Conservation (phyloP, 495 filamentous ascomycete species). For the Lasiosphaeria hispida region DNA sequence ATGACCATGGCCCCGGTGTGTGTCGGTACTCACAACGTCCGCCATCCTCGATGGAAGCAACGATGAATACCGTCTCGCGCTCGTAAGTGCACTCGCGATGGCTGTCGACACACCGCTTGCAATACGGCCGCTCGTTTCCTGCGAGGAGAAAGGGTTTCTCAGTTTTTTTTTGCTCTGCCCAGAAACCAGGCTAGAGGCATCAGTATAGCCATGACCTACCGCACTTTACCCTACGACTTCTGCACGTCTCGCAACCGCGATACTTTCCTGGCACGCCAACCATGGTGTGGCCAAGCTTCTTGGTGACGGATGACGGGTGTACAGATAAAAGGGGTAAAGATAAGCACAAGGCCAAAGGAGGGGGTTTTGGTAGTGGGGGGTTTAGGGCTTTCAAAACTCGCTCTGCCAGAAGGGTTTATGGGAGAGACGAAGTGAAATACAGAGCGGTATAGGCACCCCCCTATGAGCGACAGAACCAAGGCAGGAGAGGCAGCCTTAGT, state of each 20-base stretch:
- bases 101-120: slow-evolving; percentile 62
- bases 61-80: slow-evolving; percentile 51
- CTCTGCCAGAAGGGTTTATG: not conserved
- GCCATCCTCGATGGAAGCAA: slow-evolving; percentile 42
- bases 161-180: no score
- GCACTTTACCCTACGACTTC: slow-evolving; percentile 10
- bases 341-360: not conserved
- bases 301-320: not conserved
- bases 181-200: no score
- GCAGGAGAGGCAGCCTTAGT: slow-evolving; percentile 4
- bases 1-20: slow-evolving; percentile 33
- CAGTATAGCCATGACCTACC: not conserved
- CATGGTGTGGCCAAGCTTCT: slow-evolving; percentile 2
- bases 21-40: slow-evolving; percentile 42
- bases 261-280: slow-evolving; percentile 10
- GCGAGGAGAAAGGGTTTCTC: not conserved
- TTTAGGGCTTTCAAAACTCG: not conserved
- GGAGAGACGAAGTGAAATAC: not conserved
- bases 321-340: not conserved
- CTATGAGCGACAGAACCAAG: not conserved
- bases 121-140: slow-evolving; percentile 57
- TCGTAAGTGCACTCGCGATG: slow-evolving; percentile 63
- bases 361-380: not conserved
- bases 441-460: not conserved
- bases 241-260: slow-evolving; percentile 7